Percentiles rank a stretch among this genome's conserved stretches.
Evolutionary conservation across 176 grass and related monocot genomes (phyloP).

Genomic region (Elymus sibiricus): DNA sequence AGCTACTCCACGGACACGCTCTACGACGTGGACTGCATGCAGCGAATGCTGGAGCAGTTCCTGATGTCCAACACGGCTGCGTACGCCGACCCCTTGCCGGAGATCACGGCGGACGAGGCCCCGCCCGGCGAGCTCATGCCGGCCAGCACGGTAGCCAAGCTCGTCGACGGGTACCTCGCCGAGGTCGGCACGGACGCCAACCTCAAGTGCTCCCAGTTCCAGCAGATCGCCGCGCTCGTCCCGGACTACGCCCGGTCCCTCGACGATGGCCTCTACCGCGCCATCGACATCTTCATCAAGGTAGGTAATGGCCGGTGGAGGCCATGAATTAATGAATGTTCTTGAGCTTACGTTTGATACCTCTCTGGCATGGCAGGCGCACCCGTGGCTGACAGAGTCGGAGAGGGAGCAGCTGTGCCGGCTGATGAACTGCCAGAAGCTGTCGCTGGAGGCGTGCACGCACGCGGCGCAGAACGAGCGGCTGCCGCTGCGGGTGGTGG

Average conservation of each 20-base stretch:
- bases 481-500: conserved; percentile 73
- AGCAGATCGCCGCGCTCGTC: conserved; percentile 55
- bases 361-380: conserved; percentile 41
- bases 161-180: conserved; percentile 78
- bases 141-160: conserved; percentile 60
- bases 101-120: conserved; percentile 54
- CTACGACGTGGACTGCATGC: conserved; percentile 79
- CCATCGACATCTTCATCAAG: conserved; percentile 88
- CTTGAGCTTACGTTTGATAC: background rate
- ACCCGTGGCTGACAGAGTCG: conserved; percentile 72
- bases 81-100: conserved; percentile 29
- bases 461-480: conserved; percentile 93
- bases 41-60: conserved; percentile 83
- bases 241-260: conserved; percentile 63
- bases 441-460: conserved; percentile 87
- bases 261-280: conserved; percentile 81
- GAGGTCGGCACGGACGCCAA: conserved; percentile 68
- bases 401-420: conserved; percentile 81
- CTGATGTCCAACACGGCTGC: conserved; percentile 31
- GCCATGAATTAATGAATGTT: background rate
- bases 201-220: conserved; percentile 70
- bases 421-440: conserved; percentile 88
- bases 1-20: conserved; percentile 57
- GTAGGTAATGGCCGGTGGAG: conserved; percentile 15
- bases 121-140: conserved; percentile 45